These are phyloP conservation scores for Aspergillus conjunctus DNA, from an alignment of 495 filamentous ascomycete species.

Conservation along the genomic window DNA sequence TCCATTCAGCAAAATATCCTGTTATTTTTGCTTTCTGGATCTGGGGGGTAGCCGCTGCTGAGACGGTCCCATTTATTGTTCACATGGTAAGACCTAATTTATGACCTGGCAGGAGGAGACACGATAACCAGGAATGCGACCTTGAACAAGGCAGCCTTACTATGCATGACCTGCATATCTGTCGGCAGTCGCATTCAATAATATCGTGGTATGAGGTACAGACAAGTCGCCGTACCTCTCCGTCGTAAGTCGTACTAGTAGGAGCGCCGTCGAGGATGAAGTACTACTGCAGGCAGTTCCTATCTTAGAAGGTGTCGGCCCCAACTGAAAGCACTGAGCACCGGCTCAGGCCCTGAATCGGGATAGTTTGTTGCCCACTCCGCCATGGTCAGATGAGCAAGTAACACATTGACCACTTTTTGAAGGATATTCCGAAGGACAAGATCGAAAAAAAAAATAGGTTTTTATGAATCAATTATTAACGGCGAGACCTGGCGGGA, in stretches of 20 bases:
- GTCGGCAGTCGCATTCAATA: constrained; percentile 4
- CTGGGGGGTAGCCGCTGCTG: neutral
- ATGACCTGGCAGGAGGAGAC: neutral
- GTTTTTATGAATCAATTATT: neutral
- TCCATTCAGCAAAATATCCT: neutral
- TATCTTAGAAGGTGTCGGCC: constrained; percentile 18
- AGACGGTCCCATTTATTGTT: neutral
- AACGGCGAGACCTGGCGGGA: neutral
- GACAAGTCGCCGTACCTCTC: neutral
- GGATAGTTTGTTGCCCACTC: constrained; percentile 18
- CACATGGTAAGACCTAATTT: neutral
- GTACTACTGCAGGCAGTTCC: constrained; percentile 26
- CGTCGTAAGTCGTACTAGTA: neutral
- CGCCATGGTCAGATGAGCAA: constrained; percentile 15
- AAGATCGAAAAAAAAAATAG: neutral
- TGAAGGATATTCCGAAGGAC: neutral
- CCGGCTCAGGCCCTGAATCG: constrained; percentile 21
- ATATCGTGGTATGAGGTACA: neutral
- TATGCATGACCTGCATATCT: constrained; percentile 9
- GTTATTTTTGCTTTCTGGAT: neutral
- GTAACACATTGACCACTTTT: neutral
- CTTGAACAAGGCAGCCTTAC: constrained; percentile 4
- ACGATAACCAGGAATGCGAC: constrained; percentile 5
- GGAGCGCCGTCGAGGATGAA: neutral
- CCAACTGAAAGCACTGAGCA: constrained; percentile 12